These are phyloP conservation scores for Brassica nigra DNA, from an alignment of 345 rosid genomes.

Conservation along the genomic window DNA sequence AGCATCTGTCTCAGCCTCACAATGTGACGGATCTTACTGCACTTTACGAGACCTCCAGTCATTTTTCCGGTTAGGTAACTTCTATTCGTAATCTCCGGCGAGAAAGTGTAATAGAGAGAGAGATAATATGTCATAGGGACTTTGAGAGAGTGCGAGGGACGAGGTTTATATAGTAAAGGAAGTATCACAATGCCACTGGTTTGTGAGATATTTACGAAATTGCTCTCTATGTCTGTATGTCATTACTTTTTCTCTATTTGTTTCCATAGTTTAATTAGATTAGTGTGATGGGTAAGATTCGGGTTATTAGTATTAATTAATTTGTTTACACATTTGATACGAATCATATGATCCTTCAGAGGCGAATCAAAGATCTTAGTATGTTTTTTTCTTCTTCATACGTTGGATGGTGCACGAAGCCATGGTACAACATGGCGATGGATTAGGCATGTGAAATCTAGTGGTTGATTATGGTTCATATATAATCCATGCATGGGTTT, in stretches of 20 bases:
- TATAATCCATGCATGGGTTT: constrained; percentile 10
- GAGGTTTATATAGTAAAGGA: constrained; percentile 45
- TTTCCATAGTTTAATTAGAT: constrained; percentile 2
- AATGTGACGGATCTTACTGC: constrained; percentile 94
- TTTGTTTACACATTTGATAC: background rate
- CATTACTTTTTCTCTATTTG: background rate
- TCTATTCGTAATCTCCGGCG: no score
- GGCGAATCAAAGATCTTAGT: constrained; percentile 3
- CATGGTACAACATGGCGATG: background rate
- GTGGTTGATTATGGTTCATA: constrained; percentile 15
- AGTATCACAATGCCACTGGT: constrained; percentile 33
- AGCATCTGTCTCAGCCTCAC: constrained; percentile 84
- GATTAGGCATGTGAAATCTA: background rate
- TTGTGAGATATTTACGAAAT: constrained; percentile 48
- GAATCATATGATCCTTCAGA: background rate
- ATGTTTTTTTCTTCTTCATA: constrained; percentile 22
- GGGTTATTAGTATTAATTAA: background rate
- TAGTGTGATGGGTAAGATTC: constrained; percentile 21
- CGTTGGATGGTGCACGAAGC: constrained; percentile 31
- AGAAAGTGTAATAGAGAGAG: background rate
- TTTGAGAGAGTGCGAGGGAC: constrained; percentile 9
- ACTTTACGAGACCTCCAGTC: constrained; percentile 66
- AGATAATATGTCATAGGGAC: constrained; percentile 37
- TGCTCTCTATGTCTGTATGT: constrained; percentile 6
- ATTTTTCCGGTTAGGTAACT: constrained; percentile 43